These are phyloP conservation scores for Carallia pectinifolia DNA, from an alignment of 345 rosid genomes.

Conservation along the genomic window DNA sequence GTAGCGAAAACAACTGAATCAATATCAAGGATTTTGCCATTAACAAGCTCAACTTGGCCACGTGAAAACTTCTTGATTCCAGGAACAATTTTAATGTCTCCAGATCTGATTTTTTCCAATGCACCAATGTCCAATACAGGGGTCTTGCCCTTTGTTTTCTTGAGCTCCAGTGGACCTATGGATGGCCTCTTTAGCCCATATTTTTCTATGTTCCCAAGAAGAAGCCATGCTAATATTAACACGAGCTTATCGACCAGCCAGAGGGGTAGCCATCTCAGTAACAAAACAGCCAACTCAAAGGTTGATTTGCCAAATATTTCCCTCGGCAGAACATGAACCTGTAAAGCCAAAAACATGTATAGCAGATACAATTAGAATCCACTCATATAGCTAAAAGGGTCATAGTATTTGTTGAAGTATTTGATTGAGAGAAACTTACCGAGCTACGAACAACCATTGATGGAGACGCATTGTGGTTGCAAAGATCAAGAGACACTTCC, in stretches of 20 bases:
- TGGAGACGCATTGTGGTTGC: constrained; percentile 65
- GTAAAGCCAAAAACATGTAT: constrained; percentile 8
- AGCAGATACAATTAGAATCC: not conserved
- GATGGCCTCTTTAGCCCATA: constrained; percentile 66
- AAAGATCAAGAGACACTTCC: constrained; percentile 91
- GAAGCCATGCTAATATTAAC: constrained; percentile 48
- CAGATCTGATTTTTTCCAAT: constrained; percentile 59
- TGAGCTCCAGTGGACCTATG: constrained; percentile 64
- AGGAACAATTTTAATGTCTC: constrained; percentile 66
- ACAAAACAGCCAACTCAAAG: constrained; percentile 49
- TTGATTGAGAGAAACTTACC: constrained; percentile 39
- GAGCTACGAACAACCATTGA: constrained; percentile 85
- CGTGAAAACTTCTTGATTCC: constrained; percentile 56
- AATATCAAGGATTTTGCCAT: constrained; percentile 51
- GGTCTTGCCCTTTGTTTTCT: constrained; percentile 60
- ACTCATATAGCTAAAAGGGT: too few relatives aligned
- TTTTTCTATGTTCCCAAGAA: constrained; percentile 54
- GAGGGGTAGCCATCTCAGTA: constrained; percentile 70
- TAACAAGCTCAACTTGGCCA: constrained; percentile 55
- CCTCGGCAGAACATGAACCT: constrained; percentile 93
- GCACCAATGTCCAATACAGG: constrained; percentile 86
- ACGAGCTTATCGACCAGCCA: constrained; percentile 74
- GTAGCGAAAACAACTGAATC: constrained; percentile 73
- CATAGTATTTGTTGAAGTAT: not conserved
- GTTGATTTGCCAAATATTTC: constrained; percentile 77